Base-by-base conservation (phyloP, 108 stramenopile genomes). In the Bacterosira constricta region DNA sequence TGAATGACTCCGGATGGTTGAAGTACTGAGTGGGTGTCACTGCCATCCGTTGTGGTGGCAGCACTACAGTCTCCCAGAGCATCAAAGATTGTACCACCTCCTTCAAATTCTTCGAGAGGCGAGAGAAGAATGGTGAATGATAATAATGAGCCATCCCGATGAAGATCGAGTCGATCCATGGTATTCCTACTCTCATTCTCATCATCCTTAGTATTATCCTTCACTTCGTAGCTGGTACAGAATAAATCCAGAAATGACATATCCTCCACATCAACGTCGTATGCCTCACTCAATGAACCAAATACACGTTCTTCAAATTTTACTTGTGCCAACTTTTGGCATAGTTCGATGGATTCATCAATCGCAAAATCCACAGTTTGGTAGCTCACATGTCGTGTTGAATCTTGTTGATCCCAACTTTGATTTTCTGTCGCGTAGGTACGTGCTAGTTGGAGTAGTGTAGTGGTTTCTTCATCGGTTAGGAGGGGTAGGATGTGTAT, bases 71-170 rank as follows among this genome's bases (percentile, higher is more conserved):
- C 87, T 34, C 85, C 38, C 36, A 91, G 57, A 11, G 86, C 88
- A 79, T 91, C 90, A 62, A 88, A 91, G 36, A 89, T 84, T 13
- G 90, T 91, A 9, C 90, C 90, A 12, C 90, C 90, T 6, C 88
- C 90, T 52, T 77, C 66, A 67, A 87, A 91, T 21, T 86, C 79
- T 7, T 54, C 52, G 2, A 75, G 78, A 15, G 83, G 50, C 55
- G 86, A 78, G 13, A 91, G 73, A 4, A 91, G 69, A 5, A 89
- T 51, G 13, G 87, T 83, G 67, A 88, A 88, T 31, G 87, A 87
- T 4, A 90, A 41, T n/a, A 90, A 55, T 5, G 85, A 86, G 21
- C 90, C 90, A 61, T 90, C 87, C 3, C 90, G 83, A 82, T 90
- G 90, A 45, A 75, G 51, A 64, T 89, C 86, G 9, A 89, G 62